These are phyloP conservation scores for Huntiella decipiens DNA, from an alignment of 2,329 filamentous ascomycete genomes.

Conservation along the genomic window DNA sequence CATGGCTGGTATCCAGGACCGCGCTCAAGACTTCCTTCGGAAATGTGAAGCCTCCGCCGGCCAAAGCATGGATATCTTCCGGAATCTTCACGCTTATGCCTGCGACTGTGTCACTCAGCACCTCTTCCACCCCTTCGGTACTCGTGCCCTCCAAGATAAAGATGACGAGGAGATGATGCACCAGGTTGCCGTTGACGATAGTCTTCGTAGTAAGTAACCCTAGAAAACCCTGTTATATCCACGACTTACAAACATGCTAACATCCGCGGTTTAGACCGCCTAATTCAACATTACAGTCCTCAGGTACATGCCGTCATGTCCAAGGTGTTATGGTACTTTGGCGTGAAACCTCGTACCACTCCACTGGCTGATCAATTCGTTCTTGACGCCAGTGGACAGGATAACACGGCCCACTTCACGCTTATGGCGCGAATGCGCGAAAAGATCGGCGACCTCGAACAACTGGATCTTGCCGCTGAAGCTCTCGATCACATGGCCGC, in stretches of 20 bases:
- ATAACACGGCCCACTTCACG: conserved; percentile 32
- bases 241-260: background rate
- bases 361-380: conserved; percentile 42
- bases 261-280: conserved; percentile 28
- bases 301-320: conserved; percentile 28
- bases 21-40: conserved; percentile 34
- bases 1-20: conserved; percentile 36
- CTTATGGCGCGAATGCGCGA: conserved; percentile 39
- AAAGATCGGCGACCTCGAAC: conserved; percentile 26
- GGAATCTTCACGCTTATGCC: conserved; percentile 45
- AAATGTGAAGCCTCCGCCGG: conserved; percentile 28
- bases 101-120: conserved; percentile 52
- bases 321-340: conserved; percentile 23
- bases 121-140: conserved; percentile 47
- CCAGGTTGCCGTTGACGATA: conserved; percentile 48
- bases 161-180: conserved; percentile 48
- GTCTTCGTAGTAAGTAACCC: conserved; percentile 38
- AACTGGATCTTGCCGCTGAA: conserved; percentile 42
- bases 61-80: conserved; percentile 40
- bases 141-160: conserved; percentile 34
- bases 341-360: conserved; percentile 35
- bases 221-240: too few species aligned
- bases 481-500: conserved; percentile 54
- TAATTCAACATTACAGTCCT: conserved; percentile 39
- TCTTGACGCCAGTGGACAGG: conserved; percentile 27